Evolutionary conservation across 345 rosid genomes (phyloP), one percentile per base, ranked within the genome.

Genomic region (Hirschfeldia incana): DNA sequence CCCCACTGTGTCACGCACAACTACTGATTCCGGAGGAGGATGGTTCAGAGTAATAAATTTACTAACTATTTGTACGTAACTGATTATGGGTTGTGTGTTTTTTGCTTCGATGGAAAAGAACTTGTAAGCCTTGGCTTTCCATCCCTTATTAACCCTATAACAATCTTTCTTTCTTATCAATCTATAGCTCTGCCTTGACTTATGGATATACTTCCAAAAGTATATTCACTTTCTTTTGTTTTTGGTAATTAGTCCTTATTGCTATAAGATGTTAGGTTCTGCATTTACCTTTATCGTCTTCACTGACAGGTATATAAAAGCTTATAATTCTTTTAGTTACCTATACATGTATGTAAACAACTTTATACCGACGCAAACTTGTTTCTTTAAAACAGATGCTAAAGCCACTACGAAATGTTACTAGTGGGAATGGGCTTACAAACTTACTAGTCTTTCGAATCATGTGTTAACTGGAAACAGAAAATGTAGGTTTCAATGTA

Each of bases 141-240:
- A 26, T 67, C 29, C 57, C 9, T 7, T 29, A 29, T 29, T 29
- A 29, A 3, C 30, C 30, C 65, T 60, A 27, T 39, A 39, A 30
- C 39, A 30, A 13, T 30, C 15, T 63, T 17, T 32, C 67, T 67
- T 68, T 68, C 62, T 32, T 76, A 46, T 32, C 16, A 32, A 46
- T 60, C 53, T 51, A 1, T 60, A 46, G 30, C 5, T 51, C 59
- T 36, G 8, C 59, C 53, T 64, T 78, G 81, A 70, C 81, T 64
- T 64, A 53, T 29, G 67, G 3, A 65, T 65, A 65, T 65, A 71
- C 66, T 61, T 76, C 80, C 80, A 77, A 77, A 69, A 13, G 13
- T n/a, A 62, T 32, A 26, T 26, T 12, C 6, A 60, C 29, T 5
- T 58, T 39, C 53, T 44, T 44, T 44, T 44, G 15, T 15, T 12